phyloP scores from a whole-genome alignment of 345 rosid genomes.

The Noccaea bulbosa region DNA sequence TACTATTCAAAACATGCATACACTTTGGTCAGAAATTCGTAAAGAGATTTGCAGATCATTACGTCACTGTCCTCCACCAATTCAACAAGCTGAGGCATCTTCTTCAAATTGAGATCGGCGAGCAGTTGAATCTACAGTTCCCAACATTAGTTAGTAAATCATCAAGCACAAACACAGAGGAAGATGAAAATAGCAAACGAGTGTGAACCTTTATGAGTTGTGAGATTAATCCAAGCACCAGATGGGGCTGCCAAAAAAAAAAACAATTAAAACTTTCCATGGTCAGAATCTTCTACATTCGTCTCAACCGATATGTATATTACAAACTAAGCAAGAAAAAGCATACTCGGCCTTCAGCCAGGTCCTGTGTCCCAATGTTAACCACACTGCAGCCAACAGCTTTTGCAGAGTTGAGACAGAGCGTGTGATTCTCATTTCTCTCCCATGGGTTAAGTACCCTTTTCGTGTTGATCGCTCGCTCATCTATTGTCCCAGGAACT shows the following conservation, averaged over 20 bases:
- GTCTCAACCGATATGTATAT: slow-evolving; percentile 1
- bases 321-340: slow-evolving; percentile 35
- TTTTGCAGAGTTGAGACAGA: slow-evolving; percentile 94
- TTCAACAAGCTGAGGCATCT: slow-evolving; percentile 97
- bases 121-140: slow-evolving; percentile 77
- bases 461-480: slow-evolving; percentile 87
- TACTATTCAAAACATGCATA: background rate
- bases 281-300: slow-evolving; percentile 3
- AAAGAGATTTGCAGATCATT: slow-evolving; percentile 32
- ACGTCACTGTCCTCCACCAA: slow-evolving; percentile 83
- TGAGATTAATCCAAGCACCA: slow-evolving; percentile 91
- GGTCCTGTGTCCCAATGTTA: slow-evolving; percentile 87
- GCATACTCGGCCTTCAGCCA: slow-evolving; percentile 90
- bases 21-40: slow-evolving; percentile 13
- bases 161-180: slow-evolving; percentile 14
- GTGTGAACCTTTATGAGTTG: slow-evolving; percentile 85
- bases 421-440: slow-evolving; percentile 95
- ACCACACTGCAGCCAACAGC: slow-evolving; percentile 95
- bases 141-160: slow-evolving; percentile 16
- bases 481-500: slow-evolving; percentile 94
- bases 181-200: background rate
- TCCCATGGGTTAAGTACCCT: slow-evolving; percentile 90
- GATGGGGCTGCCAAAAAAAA: slow-evolving; percentile 74
- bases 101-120: slow-evolving; percentile 89
- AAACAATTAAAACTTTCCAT: slow-evolving; percentile 13